Evolutionary conservation across 2,329 filamentous ascomycete genomes (phyloP).

Genomic region (Tolypocladium inflatum): DNA sequence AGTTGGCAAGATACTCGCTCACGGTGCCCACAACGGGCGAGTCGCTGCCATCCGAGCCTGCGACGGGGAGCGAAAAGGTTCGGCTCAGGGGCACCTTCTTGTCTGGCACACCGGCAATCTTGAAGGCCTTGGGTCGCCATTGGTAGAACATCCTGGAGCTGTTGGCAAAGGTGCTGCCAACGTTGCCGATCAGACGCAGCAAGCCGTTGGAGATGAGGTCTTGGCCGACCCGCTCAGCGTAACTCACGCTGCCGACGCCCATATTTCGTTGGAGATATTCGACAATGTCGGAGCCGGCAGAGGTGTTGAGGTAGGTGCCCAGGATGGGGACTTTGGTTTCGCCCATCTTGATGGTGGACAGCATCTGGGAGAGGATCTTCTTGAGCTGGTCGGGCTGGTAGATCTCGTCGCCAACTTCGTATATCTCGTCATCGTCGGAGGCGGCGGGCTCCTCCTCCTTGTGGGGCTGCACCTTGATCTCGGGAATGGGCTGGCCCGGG

Average conservation of each 20-base stretch:
- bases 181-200: constrained; percentile 82
- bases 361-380: constrained; percentile 77
- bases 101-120: constrained; percentile 77
- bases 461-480: constrained; percentile 77
- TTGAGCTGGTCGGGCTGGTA: constrained; percentile 83
- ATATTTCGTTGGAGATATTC: constrained; percentile 90
- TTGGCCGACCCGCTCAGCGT: constrained; percentile 90
- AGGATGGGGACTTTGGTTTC: constrained; percentile 94
- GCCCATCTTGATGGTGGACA: constrained; percentile 75
- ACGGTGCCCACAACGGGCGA: constrained; percentile 76
- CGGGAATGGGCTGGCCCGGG: constrained; percentile 50
- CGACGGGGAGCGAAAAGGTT: constrained; percentile 62
- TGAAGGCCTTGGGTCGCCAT: constrained; percentile 88
- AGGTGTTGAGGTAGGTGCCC: constrained; percentile 89
- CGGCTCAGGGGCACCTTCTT: constrained; percentile 68
- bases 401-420: constrained; percentile 83
- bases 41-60: constrained; percentile 47
- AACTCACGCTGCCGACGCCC: constrained; percentile 73
- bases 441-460: constrained; percentile 43
- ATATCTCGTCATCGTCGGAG: constrained; percentile 67
- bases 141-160: constrained; percentile 97
- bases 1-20: constrained; percentile 80
- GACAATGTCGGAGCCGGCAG: constrained; percentile 83
- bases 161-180: constrained; percentile 92
- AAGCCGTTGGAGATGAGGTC: constrained; percentile 82